Evolutionary conservation across 768 basidiomycete species (phyloP), one percentile per base, ranked within the genome.

Genomic region (Phylloporus rhodoxanthus): DNA sequence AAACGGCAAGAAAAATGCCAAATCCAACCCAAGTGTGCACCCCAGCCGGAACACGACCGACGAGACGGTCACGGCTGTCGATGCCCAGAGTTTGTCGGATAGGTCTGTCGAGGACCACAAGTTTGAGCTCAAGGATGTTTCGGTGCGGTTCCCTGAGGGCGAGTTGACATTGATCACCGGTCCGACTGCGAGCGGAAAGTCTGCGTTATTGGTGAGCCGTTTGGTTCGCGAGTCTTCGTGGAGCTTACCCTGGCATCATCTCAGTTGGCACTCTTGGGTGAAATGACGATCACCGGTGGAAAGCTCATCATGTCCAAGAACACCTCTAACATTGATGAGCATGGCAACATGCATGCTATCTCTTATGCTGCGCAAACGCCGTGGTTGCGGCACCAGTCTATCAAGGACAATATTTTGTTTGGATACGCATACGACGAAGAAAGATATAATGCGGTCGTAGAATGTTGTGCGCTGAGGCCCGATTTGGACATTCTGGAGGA

Each of bases 401-500:
- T 91, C 64, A 80, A 76, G 55, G 84, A 85, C 34, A 91, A 93
- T 60, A 88, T 93, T 60, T 67, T 88, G 9, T 91, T 91, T 62
- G 87, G 87, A 0, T 77, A 78, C 54, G 81, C 82, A 1, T 70
- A 64, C 37, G 85, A 87, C 45, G 80, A 87, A 53, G 80, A 82
- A 53, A 72, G 89, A 43, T 93, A 93, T 56, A 69, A 84, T 9
- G 73, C 71, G 0, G 89, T 91, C 23, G 64, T 94, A n/a, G 84
- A 91, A 45, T 85, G 81, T 13, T 97, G 94, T 60, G 92, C 91
- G 1, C 67, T 98, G 45, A 70, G 64, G 25, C 81, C 86, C 0
- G 95, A 98, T 71, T 67, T 98, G 49, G 79, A 85, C 5, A 77
- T 92, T 10, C 66, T 97, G 2, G 89, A 94, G 49, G 84, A 93